Base-by-base conservation (phyloP, 2,329 filamentous ascomycete species). In the Clonostachys solani region DNA sequence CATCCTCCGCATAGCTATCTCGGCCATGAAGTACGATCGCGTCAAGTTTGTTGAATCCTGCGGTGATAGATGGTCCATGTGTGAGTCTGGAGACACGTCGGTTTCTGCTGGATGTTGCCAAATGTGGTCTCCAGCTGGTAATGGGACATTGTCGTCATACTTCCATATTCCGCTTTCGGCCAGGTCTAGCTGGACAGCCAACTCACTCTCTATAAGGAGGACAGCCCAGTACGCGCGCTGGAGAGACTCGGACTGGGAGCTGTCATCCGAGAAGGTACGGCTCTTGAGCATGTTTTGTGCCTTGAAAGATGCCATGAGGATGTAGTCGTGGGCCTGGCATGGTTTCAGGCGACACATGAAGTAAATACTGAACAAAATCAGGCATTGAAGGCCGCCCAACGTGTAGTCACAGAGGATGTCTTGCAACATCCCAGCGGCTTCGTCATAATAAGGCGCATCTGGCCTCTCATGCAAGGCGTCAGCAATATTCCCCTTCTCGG, bases 1-100 rank as follows among this genome's bases (percentile, higher is more conserved):
- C 57, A 62, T 60, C 13, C 57, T 55, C 16, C 59, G 47, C 59
- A 62, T 63, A 10, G 60, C 52, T 19, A 62, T 62, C 43, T 57
- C 15, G 17, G 36, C 36, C 15, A 38, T n/a, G 15, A 38, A 18
- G 36, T 38, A 38, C 10, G 36, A 18, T 29, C 23, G 23, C 9
- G 23, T 29, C 23, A 29, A 10, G 23, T 29, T 9, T 10, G 23
- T 3, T 29, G 23, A 29, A 29, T 29, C 23, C 36, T 38, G 36
- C 3, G 36, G 15, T 12, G 36, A 38, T 18, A 38, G 12, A n/a
- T n/a, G 15, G 17, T 38, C 36, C 15, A n/a, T 18, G 12, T 7
- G 7, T 18, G 36, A 38, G 15, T n/a, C 15, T n/a, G 36, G 36
- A 8, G 36, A n/a, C 36, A n/a, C 10, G 36, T 38, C 12, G 36